Evolutionary conservation across 345 rosid genomes (phyloP).

Genomic region (Carallia brachiata): DNA sequence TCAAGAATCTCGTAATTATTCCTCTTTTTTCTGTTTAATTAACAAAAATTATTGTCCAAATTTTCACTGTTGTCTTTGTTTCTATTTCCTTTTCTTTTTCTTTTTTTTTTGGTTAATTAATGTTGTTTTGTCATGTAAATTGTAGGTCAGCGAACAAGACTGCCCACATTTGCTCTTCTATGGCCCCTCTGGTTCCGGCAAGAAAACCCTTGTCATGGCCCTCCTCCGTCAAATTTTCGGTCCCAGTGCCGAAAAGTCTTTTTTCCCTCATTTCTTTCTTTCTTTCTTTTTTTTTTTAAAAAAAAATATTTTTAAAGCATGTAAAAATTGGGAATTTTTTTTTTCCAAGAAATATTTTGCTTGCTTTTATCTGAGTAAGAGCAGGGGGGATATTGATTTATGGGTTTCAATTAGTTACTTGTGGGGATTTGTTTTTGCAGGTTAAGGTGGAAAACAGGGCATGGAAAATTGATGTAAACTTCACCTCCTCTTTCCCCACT

Average conservation of each 20-base stretch:
- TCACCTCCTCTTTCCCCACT: not conserved
- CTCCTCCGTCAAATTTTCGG: constrained; percentile 85
- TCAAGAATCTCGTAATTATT: constrained; percentile 73
- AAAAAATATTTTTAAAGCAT: too few relatives aligned
- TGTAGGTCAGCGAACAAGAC: constrained; percentile 84
- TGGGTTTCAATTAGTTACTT: too few relatives aligned
- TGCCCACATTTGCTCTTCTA: constrained; percentile 97
- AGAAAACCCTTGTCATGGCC: constrained; percentile 98
- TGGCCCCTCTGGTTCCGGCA: constrained; percentile 96
- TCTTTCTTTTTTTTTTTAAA: not conserved
- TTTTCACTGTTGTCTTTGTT: not conserved
- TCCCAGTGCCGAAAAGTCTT: constrained; percentile 68
- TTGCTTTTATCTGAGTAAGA: too few relatives aligned
- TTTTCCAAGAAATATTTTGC: not conserved
- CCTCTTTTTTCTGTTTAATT: not conserved
- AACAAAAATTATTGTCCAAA: not conserved
- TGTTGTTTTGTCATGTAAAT: not conserved
- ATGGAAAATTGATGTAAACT: constrained; percentile 89
- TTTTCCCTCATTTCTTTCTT: not conserved
- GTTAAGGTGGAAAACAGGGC: constrained; percentile 89
- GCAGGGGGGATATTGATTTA: too few relatives aligned
- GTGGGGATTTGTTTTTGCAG: constrained; percentile 39
- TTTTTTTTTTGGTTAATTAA: not conserved
- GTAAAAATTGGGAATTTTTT: not conserved
- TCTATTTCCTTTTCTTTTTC: not conserved